Conservation (phyloP, 1,139 yeast species). For the Blastobotrys capitulatus region DNA sequence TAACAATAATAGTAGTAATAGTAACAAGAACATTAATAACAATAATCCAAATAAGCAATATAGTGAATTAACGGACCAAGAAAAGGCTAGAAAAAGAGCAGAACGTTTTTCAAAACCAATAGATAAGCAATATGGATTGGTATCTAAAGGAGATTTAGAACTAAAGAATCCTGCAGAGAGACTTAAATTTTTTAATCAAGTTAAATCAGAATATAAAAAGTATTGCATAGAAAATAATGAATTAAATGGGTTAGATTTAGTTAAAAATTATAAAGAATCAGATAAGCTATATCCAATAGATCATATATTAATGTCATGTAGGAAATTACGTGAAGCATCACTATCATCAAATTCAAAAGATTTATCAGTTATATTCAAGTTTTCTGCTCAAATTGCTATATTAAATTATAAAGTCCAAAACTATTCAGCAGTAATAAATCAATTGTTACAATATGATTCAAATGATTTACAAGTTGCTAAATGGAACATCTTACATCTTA, state of each 20-base stretch:
- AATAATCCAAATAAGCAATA: background rate
- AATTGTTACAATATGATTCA: slow-evolving; percentile 13
- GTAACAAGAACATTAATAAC: no score
- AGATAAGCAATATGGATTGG: slow-evolving; percentile 18
- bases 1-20: no score
- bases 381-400: slow-evolving; percentile 19
- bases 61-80: slow-evolving; percentile 10
- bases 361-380: slow-evolving; percentile 7
- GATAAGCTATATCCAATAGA: slow-evolving; percentile 9
- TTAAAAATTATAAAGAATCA: slow-evolving; percentile 2
- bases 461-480: slow-evolving; percentile 8
- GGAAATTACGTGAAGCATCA: slow-evolving; percentile 23
- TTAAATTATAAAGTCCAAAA: slow-evolving; percentile 16
- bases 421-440: slow-evolving; percentile 17
- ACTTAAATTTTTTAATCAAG: slow-evolving; percentile 12
- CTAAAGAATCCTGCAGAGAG: slow-evolving; percentile 12
- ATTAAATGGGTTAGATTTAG: slow-evolving; percentile 3
- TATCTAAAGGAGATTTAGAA: slow-evolving; percentile 22
- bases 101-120: slow-evolving; percentile 11
- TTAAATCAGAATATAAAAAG: slow-evolving; percentile 9
- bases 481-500: slow-evolving; percentile 18
- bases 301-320: slow-evolving; percentile 17
- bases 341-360: slow-evolving; percentile 12
- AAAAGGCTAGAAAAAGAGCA: slow-evolving; percentile 8
- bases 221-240: slow-evolving; percentile 8